A percentile compares a stretch with the other conserved stretches of the same genome.
These are phyloP conservation scores for Rhamnella rubrinervis DNA, from an alignment of 331 rosid species.

Conservation along the genomic window DNA sequence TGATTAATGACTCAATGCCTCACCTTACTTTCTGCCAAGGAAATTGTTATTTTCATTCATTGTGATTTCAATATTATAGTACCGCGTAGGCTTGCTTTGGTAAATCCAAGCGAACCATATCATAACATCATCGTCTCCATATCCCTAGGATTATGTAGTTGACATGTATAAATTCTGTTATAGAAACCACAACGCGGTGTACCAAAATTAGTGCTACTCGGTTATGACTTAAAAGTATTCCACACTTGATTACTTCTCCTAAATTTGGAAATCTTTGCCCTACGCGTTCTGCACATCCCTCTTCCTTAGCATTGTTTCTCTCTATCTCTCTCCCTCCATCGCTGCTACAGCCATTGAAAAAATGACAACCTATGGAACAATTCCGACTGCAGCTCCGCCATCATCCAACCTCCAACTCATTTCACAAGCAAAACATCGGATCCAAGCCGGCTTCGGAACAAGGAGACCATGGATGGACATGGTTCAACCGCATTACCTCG, in stretches of 20 bases:
- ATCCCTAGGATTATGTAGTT: neutral
- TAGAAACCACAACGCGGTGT: neutral
- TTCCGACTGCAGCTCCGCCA: conserved; percentile 38
- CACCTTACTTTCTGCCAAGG: too few relatives aligned
- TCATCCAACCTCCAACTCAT: conserved; percentile 18
- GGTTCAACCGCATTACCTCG: conserved; percentile 36
- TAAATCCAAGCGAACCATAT: too few relatives aligned
- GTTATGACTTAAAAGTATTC: neutral
- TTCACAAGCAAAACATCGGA: conserved; percentile 35
- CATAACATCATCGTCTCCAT: too few relatives aligned
- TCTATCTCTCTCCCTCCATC: conserved; percentile 1
- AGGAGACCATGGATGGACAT: conserved; percentile 64
- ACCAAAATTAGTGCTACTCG: conserved; percentile 5
- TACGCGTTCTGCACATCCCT: neutral
- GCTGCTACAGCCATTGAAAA: neutral
- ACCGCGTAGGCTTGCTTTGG: too few relatives aligned
- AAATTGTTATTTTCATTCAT: too few relatives aligned
- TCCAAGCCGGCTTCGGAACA: conserved; percentile 32
- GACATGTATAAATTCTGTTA: neutral
- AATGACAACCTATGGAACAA: conserved; percentile 71
- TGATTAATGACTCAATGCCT: too few relatives aligned
- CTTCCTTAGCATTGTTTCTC: neutral
- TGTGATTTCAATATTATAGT: too few relatives aligned
- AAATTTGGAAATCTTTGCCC: neutral
- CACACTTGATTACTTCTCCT: neutral